phyloP scores from a whole-genome alignment of 2,329 filamentous ascomycete species.

The Diaporthe citrichinensis region DNA sequence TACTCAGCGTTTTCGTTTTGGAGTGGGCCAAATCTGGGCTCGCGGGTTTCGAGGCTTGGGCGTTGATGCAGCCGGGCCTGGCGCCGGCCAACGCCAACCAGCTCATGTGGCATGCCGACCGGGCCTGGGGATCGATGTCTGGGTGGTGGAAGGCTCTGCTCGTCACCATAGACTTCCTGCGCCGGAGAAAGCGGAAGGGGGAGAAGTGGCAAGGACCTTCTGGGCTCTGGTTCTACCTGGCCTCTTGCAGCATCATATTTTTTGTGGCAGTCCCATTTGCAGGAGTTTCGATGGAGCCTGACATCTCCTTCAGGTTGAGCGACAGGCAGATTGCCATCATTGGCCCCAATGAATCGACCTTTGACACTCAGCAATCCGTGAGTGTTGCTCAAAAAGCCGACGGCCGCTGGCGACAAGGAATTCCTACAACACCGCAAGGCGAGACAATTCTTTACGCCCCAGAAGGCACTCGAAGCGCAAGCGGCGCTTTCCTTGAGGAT shows the following conservation, averaged over 20 bases:
- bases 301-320: neutral
- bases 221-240: conserved; percentile 9
- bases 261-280: neutral
- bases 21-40: conserved; percentile 8
- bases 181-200: neutral
- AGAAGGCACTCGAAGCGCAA: neutral
- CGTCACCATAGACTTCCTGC: conserved; percentile 8
- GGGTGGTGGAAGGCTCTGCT: conserved; percentile 4
- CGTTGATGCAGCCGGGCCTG: conserved; percentile 2
- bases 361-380: conserved; percentile 7
- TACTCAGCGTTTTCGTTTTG: neutral
- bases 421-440: neutral
- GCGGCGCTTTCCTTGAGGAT: neutral
- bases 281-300: conserved; percentile 4
- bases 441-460: conserved; percentile 10
- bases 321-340: neutral
- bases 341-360: neutral
- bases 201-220: neutral
- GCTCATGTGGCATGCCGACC: conserved; percentile 8
- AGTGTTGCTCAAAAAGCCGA: neutral
- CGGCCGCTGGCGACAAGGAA: conserved; percentile 1
- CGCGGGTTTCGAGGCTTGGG: conserved; percentile 8
- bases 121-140: neutral
- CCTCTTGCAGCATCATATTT: conserved; percentile 1
- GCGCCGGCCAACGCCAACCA: conserved; percentile 6